Conservation (phyloP, 805 yeast species). For the Peterozyma xylosa region DNA sequence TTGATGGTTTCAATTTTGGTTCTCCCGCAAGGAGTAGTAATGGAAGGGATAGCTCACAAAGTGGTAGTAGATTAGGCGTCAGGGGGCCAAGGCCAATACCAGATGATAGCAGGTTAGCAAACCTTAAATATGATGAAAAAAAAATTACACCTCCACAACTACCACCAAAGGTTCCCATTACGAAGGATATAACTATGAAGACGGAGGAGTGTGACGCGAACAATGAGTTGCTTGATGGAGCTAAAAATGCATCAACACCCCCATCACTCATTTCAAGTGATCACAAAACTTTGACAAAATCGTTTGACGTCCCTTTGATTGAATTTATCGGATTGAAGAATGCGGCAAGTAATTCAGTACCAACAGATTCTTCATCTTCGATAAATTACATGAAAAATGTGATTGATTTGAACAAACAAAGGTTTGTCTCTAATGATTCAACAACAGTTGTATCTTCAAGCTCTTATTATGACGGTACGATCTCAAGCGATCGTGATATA, state of each 20-base stretch:
- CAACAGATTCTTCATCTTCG: no score
- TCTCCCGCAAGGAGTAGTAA: not conserved
- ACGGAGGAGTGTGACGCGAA: not conserved
- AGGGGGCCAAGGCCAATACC: constrained; percentile 8
- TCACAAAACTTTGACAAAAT: no score
- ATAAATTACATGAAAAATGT: not conserved
- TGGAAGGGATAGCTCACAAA: not conserved
- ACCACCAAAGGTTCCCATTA: not conserved
- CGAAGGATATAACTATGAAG: not conserved
- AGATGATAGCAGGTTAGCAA: constrained; percentile 2
- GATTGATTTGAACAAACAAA: not conserved
- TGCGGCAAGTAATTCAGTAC: no score
- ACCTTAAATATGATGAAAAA: constrained; percentile 1
- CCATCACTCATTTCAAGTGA: not conserved
- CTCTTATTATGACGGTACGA: constrained; percentile 1
- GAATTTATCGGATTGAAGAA: no score
- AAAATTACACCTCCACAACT: not conserved
- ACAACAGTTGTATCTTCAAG: constrained; percentile 1
- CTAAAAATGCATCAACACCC: not conserved
- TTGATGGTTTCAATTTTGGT: no score
- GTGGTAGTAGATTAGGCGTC: not conserved
- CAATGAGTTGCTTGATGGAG: not conserved
- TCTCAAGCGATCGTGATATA: not conserved
- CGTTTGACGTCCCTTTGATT: no score
- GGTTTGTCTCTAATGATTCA: constrained; percentile 1